Evolutionary conservation across 805 yeast species (phyloP), one percentile per base, ranked within the genome.

Genomic region (Wickerhamomyces chambardii): DNA sequence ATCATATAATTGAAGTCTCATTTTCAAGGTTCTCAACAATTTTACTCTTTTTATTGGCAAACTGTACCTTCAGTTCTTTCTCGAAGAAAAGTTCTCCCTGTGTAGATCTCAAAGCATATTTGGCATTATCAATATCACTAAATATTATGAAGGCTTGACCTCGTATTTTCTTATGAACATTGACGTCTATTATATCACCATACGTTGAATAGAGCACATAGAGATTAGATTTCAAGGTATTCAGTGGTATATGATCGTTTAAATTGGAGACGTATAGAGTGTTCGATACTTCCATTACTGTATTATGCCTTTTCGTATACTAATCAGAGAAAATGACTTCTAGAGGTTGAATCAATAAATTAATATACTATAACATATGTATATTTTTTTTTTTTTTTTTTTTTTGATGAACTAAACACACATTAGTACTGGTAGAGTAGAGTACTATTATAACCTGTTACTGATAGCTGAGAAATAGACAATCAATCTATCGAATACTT

Each of bases 131-230:
- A 2, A 60, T 38, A 17, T 68, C 64, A 25, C 69, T 63, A 43
- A 77, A 64, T 2, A 71, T 59, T 3, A 81, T 53, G 59, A 79
- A 82, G 0, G 86, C 87, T 48, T 78, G 85, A 0, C 86, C 87
- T 37, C 84, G 60, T 43, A 66, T 55, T 37, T 61, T 66, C 36
- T 63, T 63, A 35, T 65, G 61, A 18, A 68, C 50, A 32, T 63
- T 54, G 10, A 83, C 63, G 10, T 71, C 68, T 5, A 80, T 49
- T 3, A 83, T 71, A 47, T 79, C 86, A 0, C 86, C 87, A 51
- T 66, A 79, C 1, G 77, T 68, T 12, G 78, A 61, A 44, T 78
- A 79, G 6, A 80, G 48, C 15, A 80, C 47, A 46, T 72, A 79
- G 11, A 83, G 56, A 43, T 70, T 72, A 35, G 71, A 70, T 43